Base-by-base conservation (phyloP, 345 rosid genomes). In the Hirschfeldia incana region DNA sequence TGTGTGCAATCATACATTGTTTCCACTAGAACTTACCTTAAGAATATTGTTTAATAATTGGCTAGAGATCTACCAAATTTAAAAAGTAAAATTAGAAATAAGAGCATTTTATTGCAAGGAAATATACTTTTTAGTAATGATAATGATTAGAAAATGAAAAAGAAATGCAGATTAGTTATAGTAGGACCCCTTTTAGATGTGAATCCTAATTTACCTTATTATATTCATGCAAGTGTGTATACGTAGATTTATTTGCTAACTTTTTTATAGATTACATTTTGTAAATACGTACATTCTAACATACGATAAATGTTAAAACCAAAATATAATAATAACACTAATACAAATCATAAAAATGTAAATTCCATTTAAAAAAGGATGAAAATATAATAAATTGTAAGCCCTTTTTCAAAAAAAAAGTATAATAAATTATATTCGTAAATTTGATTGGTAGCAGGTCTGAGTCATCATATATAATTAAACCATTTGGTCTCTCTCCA, bases 11-110 rank as follows among this genome's bases (percentile, higher is more conserved):
- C 62, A 69, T 30, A 30, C 73, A 15, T 51, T 69, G 16, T 62
- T 51, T 51, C 62, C 44, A 69, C 73, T 51, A 69, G 1, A 69
- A 69, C 73, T 60, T 69, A 69, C 39, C 73, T 69, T 9, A 49
- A 30, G 17, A 68, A 69, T 9, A 51, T 30, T 6, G 15, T 30
- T 69, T 69, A 46, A 10, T 69, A 46, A 10, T 69, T 49, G 60
- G 53, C 12, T 49, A 49, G 39, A 49, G 16, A 30, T 53, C 28
- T 69, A 69, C 61, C 12, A 28, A n/a, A 27, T 4, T 2, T 29
- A n/a, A n/a, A n/a, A 46, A 8, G 16, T 13, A 27, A 3, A 28
- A 68, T 28, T 27, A 32, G 21, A 28, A 42, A 69, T 8, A 51
- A 51, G 34, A 30, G n/a, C 17, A 51, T 51, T 69, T n/a, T 68